phyloP scores from a whole-genome alignment of 148 eudicot species.

The Drosera capensis region DNA sequence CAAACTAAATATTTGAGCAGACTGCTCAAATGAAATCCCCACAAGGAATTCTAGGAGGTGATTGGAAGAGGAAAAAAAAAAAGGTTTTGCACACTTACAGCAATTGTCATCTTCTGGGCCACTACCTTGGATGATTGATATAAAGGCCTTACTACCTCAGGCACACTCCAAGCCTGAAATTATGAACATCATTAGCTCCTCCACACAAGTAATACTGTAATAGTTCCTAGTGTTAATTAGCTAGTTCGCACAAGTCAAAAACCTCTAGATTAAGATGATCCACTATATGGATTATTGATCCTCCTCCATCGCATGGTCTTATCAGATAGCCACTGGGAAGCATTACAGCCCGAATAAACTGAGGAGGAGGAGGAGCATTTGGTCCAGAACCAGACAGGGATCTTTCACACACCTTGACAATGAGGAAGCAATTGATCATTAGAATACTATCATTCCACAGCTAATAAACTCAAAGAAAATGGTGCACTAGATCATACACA shows the following conservation, averaged over 20 bases:
- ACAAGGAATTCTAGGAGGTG: not conserved
- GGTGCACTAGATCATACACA: not conserved
- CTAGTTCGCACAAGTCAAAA: slow-evolving; percentile 12
- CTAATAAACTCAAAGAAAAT: not conserved
- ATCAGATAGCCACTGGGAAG: slow-evolving; percentile 92
- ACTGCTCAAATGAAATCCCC: not conserved
- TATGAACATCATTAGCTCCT: slow-evolving; percentile 1
- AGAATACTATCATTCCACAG: not conserved
- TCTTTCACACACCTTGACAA: slow-evolving; percentile 76
- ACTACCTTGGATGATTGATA: slow-evolving; percentile 89
- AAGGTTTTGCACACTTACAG: slow-evolving; percentile 42
- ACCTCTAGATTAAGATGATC: slow-evolving; percentile 92
- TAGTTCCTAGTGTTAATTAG: too few relatives aligned
- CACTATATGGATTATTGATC: slow-evolving; percentile 84
- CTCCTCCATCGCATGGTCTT: slow-evolving; percentile 95
- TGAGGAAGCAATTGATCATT: slow-evolving; percentile 6
- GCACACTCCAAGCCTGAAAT: slow-evolving; percentile 86
- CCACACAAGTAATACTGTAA: not conserved
- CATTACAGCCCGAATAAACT: slow-evolving; percentile 82
- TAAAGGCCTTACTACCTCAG: slow-evolving; percentile 86
- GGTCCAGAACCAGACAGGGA: slow-evolving; percentile 92
- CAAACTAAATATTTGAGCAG: too few relatives aligned
- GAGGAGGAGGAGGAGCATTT: slow-evolving; percentile 49
- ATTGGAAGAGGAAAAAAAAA: not conserved
- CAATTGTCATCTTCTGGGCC: slow-evolving; percentile 87